These are phyloP conservation scores for Medicago ruthenica DNA, from an alignment of 306 rosid species.

Conservation along the genomic window DNA sequence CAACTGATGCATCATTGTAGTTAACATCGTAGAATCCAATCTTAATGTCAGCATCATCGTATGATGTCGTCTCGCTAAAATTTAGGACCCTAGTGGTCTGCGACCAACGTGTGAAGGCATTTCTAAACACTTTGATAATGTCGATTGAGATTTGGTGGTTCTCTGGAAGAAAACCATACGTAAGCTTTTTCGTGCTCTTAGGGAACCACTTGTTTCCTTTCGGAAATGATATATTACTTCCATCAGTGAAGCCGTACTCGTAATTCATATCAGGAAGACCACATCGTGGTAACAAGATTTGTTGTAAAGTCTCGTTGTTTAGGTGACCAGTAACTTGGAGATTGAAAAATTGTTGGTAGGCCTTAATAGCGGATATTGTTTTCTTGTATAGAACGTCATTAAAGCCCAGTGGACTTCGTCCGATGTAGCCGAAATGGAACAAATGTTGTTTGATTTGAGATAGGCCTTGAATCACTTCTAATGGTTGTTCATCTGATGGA, in stretches of 20 bases:
- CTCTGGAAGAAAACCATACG: neutral
- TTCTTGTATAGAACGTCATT: neutral
- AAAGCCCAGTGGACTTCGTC: neutral
- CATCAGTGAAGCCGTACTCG: neutral
- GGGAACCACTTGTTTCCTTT: neutral
- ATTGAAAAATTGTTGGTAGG: neutral
- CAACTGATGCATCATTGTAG: neutral
- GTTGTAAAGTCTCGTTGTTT: neutral
- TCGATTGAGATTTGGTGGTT: neutral
- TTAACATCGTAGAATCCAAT: neutral
- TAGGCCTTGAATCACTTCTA: neutral
- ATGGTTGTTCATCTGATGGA: neutral
- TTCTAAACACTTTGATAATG: neutral
- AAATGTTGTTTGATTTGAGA: neutral
- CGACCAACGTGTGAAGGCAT: constrained; percentile 13
- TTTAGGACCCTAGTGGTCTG: neutral
- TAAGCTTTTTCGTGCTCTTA: neutral
- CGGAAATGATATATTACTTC: neutral
- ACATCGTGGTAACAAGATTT: neutral
- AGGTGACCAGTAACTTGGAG: neutral
- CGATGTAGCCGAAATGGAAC: neutral
- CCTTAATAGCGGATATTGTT: neutral
- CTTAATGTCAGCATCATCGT: constrained; percentile 9
- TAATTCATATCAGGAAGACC: neutral
- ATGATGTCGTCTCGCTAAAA: neutral